These are phyloP conservation scores for Talaromyces amestolkiae DNA, from an alignment of 2,329 filamentous ascomycete genomes.

Conservation along the genomic window DNA sequence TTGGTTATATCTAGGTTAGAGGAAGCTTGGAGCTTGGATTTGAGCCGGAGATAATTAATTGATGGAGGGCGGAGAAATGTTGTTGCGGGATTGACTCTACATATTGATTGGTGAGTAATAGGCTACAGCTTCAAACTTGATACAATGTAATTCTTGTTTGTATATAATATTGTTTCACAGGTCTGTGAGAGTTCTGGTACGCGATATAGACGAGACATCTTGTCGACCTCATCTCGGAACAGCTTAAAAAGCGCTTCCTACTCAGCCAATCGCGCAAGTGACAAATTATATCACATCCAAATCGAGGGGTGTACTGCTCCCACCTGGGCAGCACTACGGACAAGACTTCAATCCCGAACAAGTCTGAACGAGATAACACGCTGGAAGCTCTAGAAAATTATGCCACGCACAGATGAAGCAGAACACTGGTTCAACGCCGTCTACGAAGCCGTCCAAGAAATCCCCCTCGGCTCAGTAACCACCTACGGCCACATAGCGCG, in stretches of 20 bases:
- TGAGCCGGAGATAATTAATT: not conserved
- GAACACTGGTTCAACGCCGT: slow-evolving; percentile 60
- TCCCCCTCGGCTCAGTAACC: slow-evolving; percentile 79
- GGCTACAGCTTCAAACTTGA: too few relatives aligned
- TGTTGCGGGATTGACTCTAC: slow-evolving; percentile 21
- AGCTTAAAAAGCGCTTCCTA: not conserved
- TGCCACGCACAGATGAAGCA: slow-evolving; percentile 49
- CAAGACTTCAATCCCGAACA: too few relatives aligned
- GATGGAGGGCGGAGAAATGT: slow-evolving; percentile 18
- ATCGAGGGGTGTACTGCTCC: not conserved
- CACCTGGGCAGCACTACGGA: not conserved
- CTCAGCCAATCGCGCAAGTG: not conserved
- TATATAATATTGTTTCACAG: not conserved
- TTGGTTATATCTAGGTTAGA: not conserved
- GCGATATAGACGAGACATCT: not conserved
- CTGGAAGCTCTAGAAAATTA: slow-evolving; percentile 21
- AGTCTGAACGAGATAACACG: not conserved
- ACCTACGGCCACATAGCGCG: slow-evolving; percentile 74
- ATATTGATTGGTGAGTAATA: not conserved
- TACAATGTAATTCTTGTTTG: not conserved
- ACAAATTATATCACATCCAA: too few relatives aligned
- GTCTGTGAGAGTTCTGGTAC: not conserved
- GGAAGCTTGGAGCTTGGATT: not conserved
- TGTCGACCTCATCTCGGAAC: not conserved
- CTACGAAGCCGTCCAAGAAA: slow-evolving; percentile 79